phyloP scores from a whole-genome alignment of 768 basidiomycete species.

The Phaeotremella skinneri region DNA sequence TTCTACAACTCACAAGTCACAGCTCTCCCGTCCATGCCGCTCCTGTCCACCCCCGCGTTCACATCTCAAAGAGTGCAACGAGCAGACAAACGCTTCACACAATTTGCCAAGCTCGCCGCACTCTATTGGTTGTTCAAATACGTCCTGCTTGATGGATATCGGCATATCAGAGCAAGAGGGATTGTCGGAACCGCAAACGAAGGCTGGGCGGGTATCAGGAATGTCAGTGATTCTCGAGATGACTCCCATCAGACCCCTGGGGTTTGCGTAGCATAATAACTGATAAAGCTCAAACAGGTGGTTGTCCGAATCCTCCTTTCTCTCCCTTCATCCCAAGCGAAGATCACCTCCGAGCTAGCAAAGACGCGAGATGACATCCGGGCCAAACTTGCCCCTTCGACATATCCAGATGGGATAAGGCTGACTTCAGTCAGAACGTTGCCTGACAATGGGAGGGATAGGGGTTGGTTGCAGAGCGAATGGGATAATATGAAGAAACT shows the following conservation, averaged over 20 bases:
- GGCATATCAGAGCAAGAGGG: slow-evolving; percentile 46
- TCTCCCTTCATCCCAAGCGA: slow-evolving; percentile 38
- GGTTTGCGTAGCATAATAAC: too few species aligned
- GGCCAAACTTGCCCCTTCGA: slow-evolving; percentile 37
- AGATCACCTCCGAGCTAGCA: slow-evolving; percentile 39
- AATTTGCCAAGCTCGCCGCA: slow-evolving; percentile 27
- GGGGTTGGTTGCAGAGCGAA: slow-evolving; percentile 45
- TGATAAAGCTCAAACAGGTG: too few species aligned
- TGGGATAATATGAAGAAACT: slow-evolving; percentile 42
- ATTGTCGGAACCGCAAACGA: slow-evolving; percentile 20
- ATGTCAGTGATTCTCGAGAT: slow-evolving; percentile 15
- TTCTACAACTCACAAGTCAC: too few species aligned
- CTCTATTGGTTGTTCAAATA: slow-evolving; percentile 28
- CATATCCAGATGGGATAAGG: slow-evolving; percentile 34
- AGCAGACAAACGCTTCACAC: slow-evolving; percentile 13
- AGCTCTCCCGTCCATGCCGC: not conserved
- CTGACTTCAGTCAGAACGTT: slow-evolving; percentile 26
- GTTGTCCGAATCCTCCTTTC: slow-evolving; percentile 38
- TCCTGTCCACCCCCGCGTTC: slow-evolving; percentile 5
- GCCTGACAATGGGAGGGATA: slow-evolving; percentile 38
- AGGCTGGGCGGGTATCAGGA: slow-evolving; percentile 17
- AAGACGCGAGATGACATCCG: slow-evolving; percentile 31
- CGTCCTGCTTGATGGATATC: slow-evolving; percentile 29
- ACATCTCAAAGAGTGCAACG: slow-evolving; percentile 7
- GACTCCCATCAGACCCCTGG: not conserved